phyloP scores from a whole-genome alignment of 352 stramenopile species.

The Phytopythium mirpurense region DNA sequence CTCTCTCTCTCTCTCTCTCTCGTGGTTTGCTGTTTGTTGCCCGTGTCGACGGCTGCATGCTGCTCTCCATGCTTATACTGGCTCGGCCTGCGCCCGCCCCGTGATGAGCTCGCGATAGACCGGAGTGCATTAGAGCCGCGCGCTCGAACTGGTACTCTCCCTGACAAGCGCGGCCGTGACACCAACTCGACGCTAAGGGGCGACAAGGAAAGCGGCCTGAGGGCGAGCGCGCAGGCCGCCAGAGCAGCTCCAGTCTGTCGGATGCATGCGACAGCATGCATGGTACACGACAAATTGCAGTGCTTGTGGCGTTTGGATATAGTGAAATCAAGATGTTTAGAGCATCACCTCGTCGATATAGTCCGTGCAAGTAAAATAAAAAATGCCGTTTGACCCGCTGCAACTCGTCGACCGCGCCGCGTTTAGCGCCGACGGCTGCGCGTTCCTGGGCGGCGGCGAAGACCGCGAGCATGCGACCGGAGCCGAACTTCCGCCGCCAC shows the following conservation, averaged over 20 bases:
- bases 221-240: background rate
- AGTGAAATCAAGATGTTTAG: background rate
- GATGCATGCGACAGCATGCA: too few relatives aligned
- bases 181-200: constrained; percentile 11
- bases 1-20: too few relatives aligned
- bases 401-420: constrained; percentile 10
- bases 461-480: too few relatives aligned
- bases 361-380: too few relatives aligned
- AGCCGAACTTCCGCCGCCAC: background rate
- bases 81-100: constrained; percentile 10
- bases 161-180: constrained; percentile 24
- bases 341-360: too few relatives aligned
- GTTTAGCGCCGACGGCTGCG: constrained; percentile 23
- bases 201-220: constrained; percentile 5
- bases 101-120: constrained; percentile 30
- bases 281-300: too few relatives aligned
- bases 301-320: background rate
- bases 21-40: too few relatives aligned
- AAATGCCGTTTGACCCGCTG: constrained; percentile 8
- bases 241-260: background rate
- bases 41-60: too few relatives aligned
- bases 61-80: too few relatives aligned
- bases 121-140: constrained; percentile 38
- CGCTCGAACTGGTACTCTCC: constrained; percentile 27
- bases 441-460: constrained; percentile 11